Evolutionary conservation across 2,329 filamentous ascomycete species (phyloP), one percentile per base, ranked within the genome.

Genomic region (Fusarium nematophilum): DNA sequence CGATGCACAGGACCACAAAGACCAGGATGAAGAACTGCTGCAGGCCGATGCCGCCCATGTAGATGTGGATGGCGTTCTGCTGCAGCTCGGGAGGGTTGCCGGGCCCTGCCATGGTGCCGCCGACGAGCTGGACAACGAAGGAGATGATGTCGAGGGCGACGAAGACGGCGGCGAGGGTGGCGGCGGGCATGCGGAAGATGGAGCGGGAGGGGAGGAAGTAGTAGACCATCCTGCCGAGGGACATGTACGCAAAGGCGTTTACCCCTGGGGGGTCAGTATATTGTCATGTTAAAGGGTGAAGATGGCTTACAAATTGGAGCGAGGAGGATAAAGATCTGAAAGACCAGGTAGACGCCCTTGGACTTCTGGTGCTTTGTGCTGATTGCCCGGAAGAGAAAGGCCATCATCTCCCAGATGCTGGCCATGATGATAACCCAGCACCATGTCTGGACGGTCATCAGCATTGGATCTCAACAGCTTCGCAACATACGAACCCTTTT

Each of bases 21-120:
- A 78, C 44, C 3, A 83, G 53, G 48, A 84, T 81, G 53, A 82
- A 83, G 25, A 79, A 65, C 58, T 83, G 72, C 57, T 85, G 83
- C 0, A 84, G 66, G 0, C 77, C 81, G 13, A 85, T 80, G 0
- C 82, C 82, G 9, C 77, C 81, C 79, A 83, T 85, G 68, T 84
- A 85, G 53, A 81, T 72, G 43, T 78, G 71, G 0, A 80, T 74
- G 2, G 71, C 77, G 15, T 50, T 59, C 23, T 70, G 55, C 18
- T 72, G 69, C 6, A 68, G 65, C 2, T 69, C 64, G 0, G 67
- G 58, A 0, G 71, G 63, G 0, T 73, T 53, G 0, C 57, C 62
- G 6, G 71, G 69, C 5, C 63, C 54, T 6, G 66, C 60, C 64
- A 71, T 68, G 14, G 66, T 69, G 0, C 73, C 74, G 0, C 75